phyloP scores from a whole-genome alignment of 2,329 filamentous ascomycete genomes.

The Diplodia scrobiculata region DNA sequence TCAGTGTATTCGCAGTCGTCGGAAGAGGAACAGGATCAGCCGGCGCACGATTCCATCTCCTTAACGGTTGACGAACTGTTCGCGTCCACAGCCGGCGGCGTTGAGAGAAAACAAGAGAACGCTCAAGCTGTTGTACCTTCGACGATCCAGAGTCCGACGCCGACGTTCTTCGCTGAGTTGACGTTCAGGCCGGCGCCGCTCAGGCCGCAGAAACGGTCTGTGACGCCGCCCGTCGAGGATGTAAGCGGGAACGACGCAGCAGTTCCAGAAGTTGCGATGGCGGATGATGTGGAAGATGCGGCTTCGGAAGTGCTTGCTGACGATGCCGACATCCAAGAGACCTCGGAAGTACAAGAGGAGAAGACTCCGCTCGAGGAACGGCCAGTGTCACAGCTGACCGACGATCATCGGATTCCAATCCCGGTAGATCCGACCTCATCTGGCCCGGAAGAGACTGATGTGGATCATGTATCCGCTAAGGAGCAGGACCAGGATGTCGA shows the following conservation, averaged over 20 bases:
- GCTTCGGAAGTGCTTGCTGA: not conserved
- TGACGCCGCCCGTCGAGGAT: not conserved
- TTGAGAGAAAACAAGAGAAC: not conserved
- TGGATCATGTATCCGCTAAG: not conserved
- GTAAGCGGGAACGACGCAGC: not conserved
- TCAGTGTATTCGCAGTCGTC: not conserved
- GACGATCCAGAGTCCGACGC: not conserved
- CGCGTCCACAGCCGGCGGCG: not conserved
- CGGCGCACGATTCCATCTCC: not conserved
- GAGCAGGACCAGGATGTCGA: not conserved
- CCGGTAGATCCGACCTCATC: not conserved
- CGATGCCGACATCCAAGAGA: not conserved
- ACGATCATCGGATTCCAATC: not conserved
- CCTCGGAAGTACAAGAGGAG: not conserved
- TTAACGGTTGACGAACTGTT: not conserved
- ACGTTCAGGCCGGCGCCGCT: conserved; percentile 2
- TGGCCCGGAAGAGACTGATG: not conserved
- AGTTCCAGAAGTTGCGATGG: not conserved
- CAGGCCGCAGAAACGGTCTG: not conserved
- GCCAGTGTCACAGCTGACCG: not conserved
- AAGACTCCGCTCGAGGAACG: not conserved
- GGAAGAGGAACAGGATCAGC: not conserved
- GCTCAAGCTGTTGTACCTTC: not conserved
- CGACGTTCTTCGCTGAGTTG: conserved; percentile 6
- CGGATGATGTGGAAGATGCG: not conserved